These are phyloP conservation scores for Nannizziopsis arthrosporioides DNA, from an alignment of 2,329 filamentous ascomycete species.

Conservation along the genomic window DNA sequence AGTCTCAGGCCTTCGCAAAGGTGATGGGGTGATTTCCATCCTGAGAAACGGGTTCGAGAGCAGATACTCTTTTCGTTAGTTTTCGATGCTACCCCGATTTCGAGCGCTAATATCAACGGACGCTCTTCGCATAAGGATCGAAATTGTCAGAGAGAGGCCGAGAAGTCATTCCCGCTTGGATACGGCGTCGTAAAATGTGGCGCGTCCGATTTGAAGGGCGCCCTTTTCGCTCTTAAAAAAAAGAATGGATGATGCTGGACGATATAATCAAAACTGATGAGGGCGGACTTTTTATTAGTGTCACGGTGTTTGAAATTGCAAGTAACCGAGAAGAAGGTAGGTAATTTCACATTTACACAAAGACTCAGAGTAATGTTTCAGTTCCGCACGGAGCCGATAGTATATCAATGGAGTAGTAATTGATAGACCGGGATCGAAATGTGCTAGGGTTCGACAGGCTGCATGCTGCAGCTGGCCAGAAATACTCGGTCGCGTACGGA, in stretches of 20 bases:
- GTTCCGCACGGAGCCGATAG: constrained; percentile 7
- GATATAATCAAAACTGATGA: neutral
- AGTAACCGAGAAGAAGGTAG: neutral
- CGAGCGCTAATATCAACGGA: constrained; percentile 7
- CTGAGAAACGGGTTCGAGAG: neutral
- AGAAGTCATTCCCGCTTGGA: constrained; percentile 11
- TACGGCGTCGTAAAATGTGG: neutral
- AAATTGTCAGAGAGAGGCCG: constrained; percentile 8
- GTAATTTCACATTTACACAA: constrained; percentile 7
- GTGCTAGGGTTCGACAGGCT: constrained; percentile 6
- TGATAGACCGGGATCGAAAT: neutral
- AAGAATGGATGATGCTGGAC: neutral
- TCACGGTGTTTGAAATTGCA: constrained; percentile 4
- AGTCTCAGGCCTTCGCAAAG: constrained; percentile 25
- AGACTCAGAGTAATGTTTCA: constrained; percentile 8
- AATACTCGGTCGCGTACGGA: no score
- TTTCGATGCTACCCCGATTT: neutral
- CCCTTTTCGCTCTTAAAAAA: neutral
- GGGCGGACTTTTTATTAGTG: constrained; percentile 2
- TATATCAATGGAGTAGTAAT: neutral
- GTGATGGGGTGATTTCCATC: constrained; percentile 32
- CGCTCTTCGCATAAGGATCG: constrained; percentile 3
- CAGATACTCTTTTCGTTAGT: neutral
- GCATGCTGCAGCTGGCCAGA: neutral
- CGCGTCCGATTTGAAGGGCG: neutral